Base-by-base conservation (phyloP, 176 grass and related monocot genomes). In the Oryza coarctata region DNA sequence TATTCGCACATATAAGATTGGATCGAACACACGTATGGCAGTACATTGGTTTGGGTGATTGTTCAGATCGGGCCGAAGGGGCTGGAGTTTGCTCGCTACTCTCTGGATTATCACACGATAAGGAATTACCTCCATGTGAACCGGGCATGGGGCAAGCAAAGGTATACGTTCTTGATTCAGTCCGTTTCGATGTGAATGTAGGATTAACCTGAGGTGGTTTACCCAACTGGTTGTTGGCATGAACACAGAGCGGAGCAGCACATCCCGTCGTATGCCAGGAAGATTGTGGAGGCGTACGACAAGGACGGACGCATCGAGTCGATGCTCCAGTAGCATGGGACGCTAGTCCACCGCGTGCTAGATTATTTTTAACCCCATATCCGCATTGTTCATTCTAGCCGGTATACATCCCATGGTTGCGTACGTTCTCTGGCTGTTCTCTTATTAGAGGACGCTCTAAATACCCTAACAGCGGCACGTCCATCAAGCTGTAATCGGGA, bases 81-180 rank as follows among this genome's bases (percentile, higher is more conserved):
- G 60, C 87, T 98, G 71, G 95, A 94, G 77, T 98, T 98, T 77
- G 95, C 83, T 66, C 95, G 95, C n/a, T 98, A 98, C 83, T 98
- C 95, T 44, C 82, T 98, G 50, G 95, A 98, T 65, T 94, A 98
- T 33, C 95, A 98, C 70, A 98, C 95, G 7, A 89, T 93, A 81
- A 87, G 95, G 84, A 98, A 98, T 57, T 98, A 98, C 79, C 88
- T 98, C 29, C 84, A 94, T 71, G 95, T 94, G 69, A 84, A 87
- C 43, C 92, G 92, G 12, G 77, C 77, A 57, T 98, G 95, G 95
- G 95, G 95, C 17, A 93, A 87, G 41, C 47, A 87, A 65, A 97
- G 89, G 92, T 94, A 90, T 27, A 27, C 13, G 10, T 12, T 60
- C 47, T 50, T 5, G 47, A 55, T 55, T 3, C 0, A 22, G 15